These are phyloP conservation scores for Aspergillus pseudoterreus DNA, from an alignment of 2,329 filamentous ascomycete genomes.

Conservation along the genomic window DNA sequence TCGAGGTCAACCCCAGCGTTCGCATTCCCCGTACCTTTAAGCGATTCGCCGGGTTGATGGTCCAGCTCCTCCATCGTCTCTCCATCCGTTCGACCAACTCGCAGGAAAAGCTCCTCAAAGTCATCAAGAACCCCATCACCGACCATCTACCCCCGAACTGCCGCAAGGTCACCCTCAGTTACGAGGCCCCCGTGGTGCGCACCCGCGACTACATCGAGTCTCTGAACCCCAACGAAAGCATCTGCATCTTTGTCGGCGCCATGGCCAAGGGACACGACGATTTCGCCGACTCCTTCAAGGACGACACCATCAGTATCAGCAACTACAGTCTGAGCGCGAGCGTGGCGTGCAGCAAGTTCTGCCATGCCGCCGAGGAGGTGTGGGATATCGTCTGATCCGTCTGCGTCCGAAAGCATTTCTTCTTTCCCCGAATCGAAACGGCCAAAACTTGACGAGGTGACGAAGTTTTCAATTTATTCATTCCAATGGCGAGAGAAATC, in stretches of 20 bases:
- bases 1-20: conserved; percentile 96
- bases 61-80: conserved; percentile 90
- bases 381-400: conserved; percentile 82
- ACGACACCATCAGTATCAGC: conserved; percentile 97
- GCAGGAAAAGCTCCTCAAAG: conserved; percentile 93
- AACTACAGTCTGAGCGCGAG: conserved; percentile 96
- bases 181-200: conserved; percentile 82
- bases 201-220: conserved; percentile 84
- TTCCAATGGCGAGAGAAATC: conserved; percentile 7
- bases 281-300: conserved; percentile 90
- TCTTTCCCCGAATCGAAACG: conserved; percentile 10
- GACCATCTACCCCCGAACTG: conserved; percentile 96
- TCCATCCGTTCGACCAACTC: conserved; percentile 96
- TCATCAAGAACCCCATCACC: conserved; percentile 97
- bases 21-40: conserved; percentile 98
- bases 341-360: conserved; percentile 99
- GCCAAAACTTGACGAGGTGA: conserved; percentile 24
- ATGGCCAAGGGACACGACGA: conserved; percentile 97
- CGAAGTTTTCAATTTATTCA: conserved; percentile 22
- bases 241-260: conserved; percentile 95
- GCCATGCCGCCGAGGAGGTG: conserved; percentile 92
- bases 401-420: background rate
- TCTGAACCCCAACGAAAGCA: conserved; percentile 78
- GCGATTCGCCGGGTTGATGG: conserved; percentile 97
- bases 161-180: conserved; percentile 94